Evolutionary conservation across 345 rosid genomes (phyloP).

Genomic region (Citrus sinensis): DVS_A1.0 CM039167.1:2886501-2887000

Average conservation of each 20-base stretch:
- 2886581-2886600: constrained; percentile 7
- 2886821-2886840: not conserved
- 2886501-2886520: constrained; percentile 83
- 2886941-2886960: too few species aligned
- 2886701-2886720: constrained; percentile 71
- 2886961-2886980: too few species aligned
- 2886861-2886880: too few species aligned
- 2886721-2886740: constrained; percentile 10
- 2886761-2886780: not conserved
- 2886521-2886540: constrained; percentile 83
- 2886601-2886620: constrained; percentile 5
- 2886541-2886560: constrained; percentile 63
- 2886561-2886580: constrained; percentile 19
- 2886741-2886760: not conserved
- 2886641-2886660: constrained; percentile 94
- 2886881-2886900: too few species aligned
- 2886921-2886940: too few species aligned
- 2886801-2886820: not conserved
- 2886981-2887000: too few species aligned
- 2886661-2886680: constrained; percentile 74
- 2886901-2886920: too few species aligned
- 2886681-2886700: constrained; percentile 72
- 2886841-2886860: not conserved
- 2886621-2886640: constrained; percentile 79
- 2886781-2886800: not conserved